These are phyloP conservation scores for Colletotrichum melonis DNA, from an alignment of 2,329 filamentous ascomycete genomes.

Conservation along the genomic window DNA sequence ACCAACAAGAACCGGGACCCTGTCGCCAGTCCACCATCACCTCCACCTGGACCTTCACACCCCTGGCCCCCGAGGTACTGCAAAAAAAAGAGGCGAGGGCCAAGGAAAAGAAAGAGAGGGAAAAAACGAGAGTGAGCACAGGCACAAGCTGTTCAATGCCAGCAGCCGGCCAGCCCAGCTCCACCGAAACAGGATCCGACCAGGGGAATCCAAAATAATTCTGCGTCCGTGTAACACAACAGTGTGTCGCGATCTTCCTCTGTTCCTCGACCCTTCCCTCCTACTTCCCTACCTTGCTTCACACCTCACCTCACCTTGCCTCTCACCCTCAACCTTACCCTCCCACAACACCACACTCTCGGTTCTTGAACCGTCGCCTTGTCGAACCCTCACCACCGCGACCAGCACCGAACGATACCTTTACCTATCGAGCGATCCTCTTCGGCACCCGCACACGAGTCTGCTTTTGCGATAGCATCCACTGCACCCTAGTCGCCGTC, in stretches of 20 bases:
- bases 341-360: background rate
- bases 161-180: constrained; percentile 27
- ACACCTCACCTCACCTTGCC: background rate
- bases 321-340: background rate
- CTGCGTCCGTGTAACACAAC: constrained; percentile 37
- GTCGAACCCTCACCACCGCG: background rate
- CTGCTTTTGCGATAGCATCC: constrained; percentile 25
- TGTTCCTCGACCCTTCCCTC: constrained; percentile 13
- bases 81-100: background rate
- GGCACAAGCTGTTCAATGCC: constrained; percentile 28
- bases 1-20: background rate
- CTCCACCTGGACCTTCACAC: background rate
- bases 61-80: constrained; percentile 11
- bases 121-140: constrained; percentile 23
- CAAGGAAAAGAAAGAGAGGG: constrained; percentile 1
- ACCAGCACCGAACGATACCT: constrained; percentile 21
- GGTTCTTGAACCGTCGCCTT: background rate
- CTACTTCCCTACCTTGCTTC: constrained; percentile 5
- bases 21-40: background rate
- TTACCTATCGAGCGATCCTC: background rate
- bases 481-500: constrained; percentile 16
- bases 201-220: constrained; percentile 36
- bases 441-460: constrained; percentile 2
- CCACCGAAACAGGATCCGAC: constrained; percentile 31
- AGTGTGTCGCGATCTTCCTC: constrained; percentile 35